Base-by-base conservation (phyloP, 2,329 filamentous ascomycete genomes). In the Phialophora expanda region DNA sequence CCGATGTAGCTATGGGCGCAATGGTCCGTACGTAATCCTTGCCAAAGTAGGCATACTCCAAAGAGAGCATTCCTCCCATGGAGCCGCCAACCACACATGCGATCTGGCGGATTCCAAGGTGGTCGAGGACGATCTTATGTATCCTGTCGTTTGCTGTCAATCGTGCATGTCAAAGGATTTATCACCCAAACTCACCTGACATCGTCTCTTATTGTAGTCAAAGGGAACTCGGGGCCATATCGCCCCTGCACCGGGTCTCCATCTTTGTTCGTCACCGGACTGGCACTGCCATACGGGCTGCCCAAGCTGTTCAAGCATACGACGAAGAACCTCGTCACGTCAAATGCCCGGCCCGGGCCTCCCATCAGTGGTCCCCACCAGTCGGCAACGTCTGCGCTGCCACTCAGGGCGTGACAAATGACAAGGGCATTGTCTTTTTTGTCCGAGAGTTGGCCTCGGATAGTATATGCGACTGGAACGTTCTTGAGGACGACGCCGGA, bases 181-280 rank as follows among this genome's bases (percentile, higher is more conserved):
- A 0, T 11, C 28, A 9, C 28, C 22, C 26, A 28, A 32, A 77
- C 90, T 81, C 80, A 95, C 91, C 91, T 93, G 61, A 98, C 94
- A 80, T 99, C 95, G 76, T 99, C 95, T 71, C 94, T 85, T 69
- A 99, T 92, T 0, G 95, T 98, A 0, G 95, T 97, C 69, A 99
- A 81, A 55, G 95, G 95, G 72, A 99, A 99, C 75, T 99, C 95
- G 1, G 95, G 95, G 0, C 95, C 95, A 75, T 99, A 99, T 72
- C 86, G 86, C 20, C 87, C 93, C 69, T 91, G 88, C 59, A 82
- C 82, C 17, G 85, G 80, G 73, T 96, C 87, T 14, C 93, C 93
- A 74, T 97, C 89, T 77, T 92, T 96, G 72, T 89, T 89, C 1
- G 95, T 99, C 14, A 86, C 78, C 8, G 83, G 81, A 66, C 83